Conservation (phyloP, 331 rosid genomes). For the Phaseolus coccineus region DNA sequence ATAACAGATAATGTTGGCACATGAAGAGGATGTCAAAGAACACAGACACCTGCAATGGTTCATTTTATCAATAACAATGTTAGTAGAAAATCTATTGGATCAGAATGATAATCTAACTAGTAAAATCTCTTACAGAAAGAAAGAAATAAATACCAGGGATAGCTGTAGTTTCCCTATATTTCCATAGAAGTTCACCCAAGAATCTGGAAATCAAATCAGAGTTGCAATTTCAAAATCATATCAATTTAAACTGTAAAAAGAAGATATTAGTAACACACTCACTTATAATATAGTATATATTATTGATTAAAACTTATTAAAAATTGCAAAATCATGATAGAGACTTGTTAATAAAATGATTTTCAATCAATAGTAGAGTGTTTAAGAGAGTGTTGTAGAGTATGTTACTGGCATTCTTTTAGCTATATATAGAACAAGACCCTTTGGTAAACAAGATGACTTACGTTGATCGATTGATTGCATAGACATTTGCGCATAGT, state of each 20-base stretch:
- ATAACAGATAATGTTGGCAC: conserved; percentile 77
- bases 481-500: conserved; percentile 74
- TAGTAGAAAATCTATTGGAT: not conserved
- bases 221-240: conserved; percentile 20
- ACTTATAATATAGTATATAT: too few relatives aligned
- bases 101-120: not conserved
- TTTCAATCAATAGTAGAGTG: not conserved
- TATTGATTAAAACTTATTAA: too few relatives aligned
- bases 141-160: conserved; percentile 73
- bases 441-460: conserved; percentile 32
- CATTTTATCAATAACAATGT: conserved; percentile 20
- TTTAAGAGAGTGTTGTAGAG: too few relatives aligned
- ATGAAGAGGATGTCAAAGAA: conserved; percentile 82
- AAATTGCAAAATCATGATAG: too few relatives aligned
- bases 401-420: too few relatives aligned
- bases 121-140: not conserved
- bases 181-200: conserved; percentile 91
- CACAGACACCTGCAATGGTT: conserved; percentile 62
- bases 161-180: conserved; percentile 79
- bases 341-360: too few relatives aligned
- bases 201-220: conserved; percentile 56
- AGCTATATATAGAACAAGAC: not conserved
- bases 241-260: not conserved
- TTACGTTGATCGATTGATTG: conserved; percentile 89
- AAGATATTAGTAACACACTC: not conserved